Percentiles rank a stretch among this genome's conserved stretches.
Evolutionary conservation across 805 yeast species (phyloP).

Genomic region (Phaffomyces opuntiae): DNA sequence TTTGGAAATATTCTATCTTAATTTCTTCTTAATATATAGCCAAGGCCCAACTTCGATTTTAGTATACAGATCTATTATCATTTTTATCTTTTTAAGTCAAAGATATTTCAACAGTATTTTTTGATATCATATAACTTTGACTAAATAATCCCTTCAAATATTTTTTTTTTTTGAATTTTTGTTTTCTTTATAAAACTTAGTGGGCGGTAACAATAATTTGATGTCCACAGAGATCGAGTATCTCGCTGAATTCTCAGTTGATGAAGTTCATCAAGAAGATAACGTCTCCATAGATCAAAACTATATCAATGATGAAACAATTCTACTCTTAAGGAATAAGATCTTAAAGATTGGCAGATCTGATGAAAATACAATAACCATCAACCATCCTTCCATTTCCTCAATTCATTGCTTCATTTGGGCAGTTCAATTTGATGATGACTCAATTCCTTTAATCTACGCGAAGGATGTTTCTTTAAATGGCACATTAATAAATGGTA

Average conservation of each 20-base stretch:
- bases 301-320: constrained; percentile 6
- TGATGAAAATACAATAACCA: constrained; percentile 24
- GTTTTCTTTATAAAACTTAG: no score
- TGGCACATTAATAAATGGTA: constrained; percentile 41
- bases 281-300: not conserved
- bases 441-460: constrained; percentile 39
- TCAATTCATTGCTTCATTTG: constrained; percentile 41
- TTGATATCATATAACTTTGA: no score
- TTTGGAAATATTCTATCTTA: no score
- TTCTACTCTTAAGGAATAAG: constrained; percentile 25
- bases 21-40: not conserved
- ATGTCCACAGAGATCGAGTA: not conserved
- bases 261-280: not conserved
- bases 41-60: not conserved
- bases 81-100: no score
- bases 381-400: constrained; percentile 36
- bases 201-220: not conserved
- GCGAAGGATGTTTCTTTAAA: constrained; percentile 45
- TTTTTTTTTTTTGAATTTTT: no score
- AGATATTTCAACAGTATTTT: no score
- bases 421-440: constrained; percentile 43
- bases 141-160: no score
- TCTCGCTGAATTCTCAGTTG: constrained; percentile 1
- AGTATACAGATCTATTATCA: not conserved
- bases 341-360: constrained; percentile 39